Percentiles rank a stretch among this genome's conserved stretches.
These are phyloP conservation scores for Neopestalotiopsis clavispora DNA, from an alignment of 2,329 filamentous ascomycete species.

Conservation along the genomic window DNA sequence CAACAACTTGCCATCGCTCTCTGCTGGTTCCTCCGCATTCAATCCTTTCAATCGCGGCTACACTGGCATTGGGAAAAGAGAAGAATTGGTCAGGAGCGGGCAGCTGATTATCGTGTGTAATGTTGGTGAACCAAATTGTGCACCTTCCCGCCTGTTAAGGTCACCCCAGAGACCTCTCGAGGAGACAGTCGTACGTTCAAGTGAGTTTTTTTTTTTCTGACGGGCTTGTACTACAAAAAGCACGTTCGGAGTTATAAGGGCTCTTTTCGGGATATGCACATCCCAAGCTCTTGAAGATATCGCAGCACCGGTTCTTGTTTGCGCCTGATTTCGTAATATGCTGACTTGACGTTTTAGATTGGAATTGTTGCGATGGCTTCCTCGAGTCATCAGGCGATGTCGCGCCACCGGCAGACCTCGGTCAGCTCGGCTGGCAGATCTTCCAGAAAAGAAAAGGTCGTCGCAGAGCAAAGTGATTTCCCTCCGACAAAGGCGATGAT, in stretches of 20 bases:
- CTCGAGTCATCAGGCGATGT: slow-evolving; percentile 49
- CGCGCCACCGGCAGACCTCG: slow-evolving; percentile 64
- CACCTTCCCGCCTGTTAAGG: slow-evolving; percentile 44
- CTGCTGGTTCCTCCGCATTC: slow-evolving; percentile 25
- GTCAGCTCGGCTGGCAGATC: slow-evolving; percentile 60
- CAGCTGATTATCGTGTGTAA: slow-evolving; percentile 46
- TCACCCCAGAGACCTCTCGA: slow-evolving; percentile 41
- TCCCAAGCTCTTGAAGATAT: not conserved
- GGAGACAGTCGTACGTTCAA: slow-evolving; percentile 35
- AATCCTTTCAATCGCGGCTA: slow-evolving; percentile 23
- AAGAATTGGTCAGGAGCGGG: slow-evolving; percentile 40
- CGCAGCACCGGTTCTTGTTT: not conserved
- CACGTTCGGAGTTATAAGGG: slow-evolving; percentile 22
- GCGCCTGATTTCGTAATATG: slow-evolving; percentile 19
- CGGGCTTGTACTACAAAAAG: slow-evolving; percentile 6
- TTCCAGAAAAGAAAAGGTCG: slow-evolving; percentile 48
- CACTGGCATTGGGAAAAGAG: slow-evolving; percentile 31
- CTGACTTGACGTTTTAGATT: slow-evolving; percentile 30
- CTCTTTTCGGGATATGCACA: slow-evolving; percentile 8
- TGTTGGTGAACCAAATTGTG: slow-evolving; percentile 45
- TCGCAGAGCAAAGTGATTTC: slow-evolving; percentile 55
- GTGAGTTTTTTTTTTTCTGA: slow-evolving; percentile 28
- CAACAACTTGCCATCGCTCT: slow-evolving; percentile 25
- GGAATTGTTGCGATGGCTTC: slow-evolving; percentile 59
- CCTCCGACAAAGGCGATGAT: slow-evolving; percentile 51